Conservation (phyloP, 305 asterid genomes). For the Coffea humblotiana region DNA sequence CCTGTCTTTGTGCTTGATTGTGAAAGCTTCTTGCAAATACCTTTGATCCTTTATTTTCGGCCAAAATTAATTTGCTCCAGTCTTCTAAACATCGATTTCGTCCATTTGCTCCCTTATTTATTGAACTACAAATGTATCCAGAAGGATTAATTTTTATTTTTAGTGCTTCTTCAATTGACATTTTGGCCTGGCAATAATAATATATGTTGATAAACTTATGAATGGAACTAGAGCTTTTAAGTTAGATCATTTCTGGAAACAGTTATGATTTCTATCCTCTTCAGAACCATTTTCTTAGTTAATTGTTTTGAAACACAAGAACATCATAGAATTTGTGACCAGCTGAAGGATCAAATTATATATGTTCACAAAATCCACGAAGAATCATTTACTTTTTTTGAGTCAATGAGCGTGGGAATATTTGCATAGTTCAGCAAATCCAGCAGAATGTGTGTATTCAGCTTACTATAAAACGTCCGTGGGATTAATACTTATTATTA, state of each 20-base stretch:
- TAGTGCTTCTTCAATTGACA: neutral
- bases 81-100: neutral
- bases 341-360: neutral
- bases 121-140: neutral
- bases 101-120: constrained; percentile 1
- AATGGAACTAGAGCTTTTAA: neutral
- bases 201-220: neutral
- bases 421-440: neutral
- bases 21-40: constrained; percentile 31
- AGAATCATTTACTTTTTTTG: constrained; percentile 1
- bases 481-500: neutral
- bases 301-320: neutral
- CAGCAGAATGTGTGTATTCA: neutral
- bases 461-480: neutral
- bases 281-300: neutral
- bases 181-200: neutral
- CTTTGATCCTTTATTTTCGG: constrained; percentile 29
- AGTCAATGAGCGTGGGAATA: neutral
- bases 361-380: neutral
- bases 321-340: neutral
- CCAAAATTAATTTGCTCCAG: constrained; percentile 31
- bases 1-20: constrained; percentile 1
- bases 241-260: neutral
- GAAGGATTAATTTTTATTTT: neutral
- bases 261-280: too few relatives aligned